Conservation (phyloP, 306 rosid species). For the Quillaja saponaria region DNA sequence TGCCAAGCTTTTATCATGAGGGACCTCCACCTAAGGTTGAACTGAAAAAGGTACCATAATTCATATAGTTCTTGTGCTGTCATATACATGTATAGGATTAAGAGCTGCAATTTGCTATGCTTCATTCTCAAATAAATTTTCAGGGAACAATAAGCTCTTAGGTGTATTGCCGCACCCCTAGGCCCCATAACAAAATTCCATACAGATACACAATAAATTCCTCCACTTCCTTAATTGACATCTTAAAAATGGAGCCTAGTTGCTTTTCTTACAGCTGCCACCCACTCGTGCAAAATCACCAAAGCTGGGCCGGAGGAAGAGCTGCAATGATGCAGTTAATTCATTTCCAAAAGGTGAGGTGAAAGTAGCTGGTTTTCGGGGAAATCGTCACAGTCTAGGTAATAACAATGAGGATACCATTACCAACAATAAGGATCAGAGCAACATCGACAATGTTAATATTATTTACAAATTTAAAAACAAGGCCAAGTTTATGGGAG, state of each 20-base stretch:
- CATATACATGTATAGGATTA: background rate
- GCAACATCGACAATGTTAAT: slow-evolving; percentile 34
- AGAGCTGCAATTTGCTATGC: slow-evolving; percentile 12
- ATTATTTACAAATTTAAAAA: slow-evolving; percentile 37
- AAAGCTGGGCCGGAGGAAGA: slow-evolving; percentile 88
- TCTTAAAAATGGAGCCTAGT: slow-evolving; percentile 29
- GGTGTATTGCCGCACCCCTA: too few relatives aligned
- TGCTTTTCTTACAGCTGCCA: slow-evolving; percentile 61
- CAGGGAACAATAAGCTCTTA: background rate
- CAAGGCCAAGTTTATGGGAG: slow-evolving; percentile 37
- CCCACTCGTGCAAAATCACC: slow-evolving; percentile 98
- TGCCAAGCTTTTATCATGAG: slow-evolving; percentile 97
- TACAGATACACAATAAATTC: background rate
- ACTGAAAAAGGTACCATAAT: slow-evolving; percentile 72
- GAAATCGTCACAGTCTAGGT: slow-evolving; percentile 39
- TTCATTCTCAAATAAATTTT: slow-evolving; percentile 27
- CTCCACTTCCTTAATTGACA: slow-evolving; percentile 20
- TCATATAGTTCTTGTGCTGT: slow-evolving; percentile 26
- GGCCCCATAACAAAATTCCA: too few relatives aligned
- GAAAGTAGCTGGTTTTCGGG: slow-evolving; percentile 41
- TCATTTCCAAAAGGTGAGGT: slow-evolving; percentile 41
- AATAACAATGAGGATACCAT: slow-evolving; percentile 33
- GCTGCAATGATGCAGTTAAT: slow-evolving; percentile 44
- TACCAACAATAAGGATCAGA: slow-evolving; percentile 30
- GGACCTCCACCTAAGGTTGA: slow-evolving; percentile 96